Percentiles rank a stretch among this genome's conserved stretches.
phyloP scores from a whole-genome alignment of 1,284 basidiomycete species.

The Sporisorium sorghi region DNA sequence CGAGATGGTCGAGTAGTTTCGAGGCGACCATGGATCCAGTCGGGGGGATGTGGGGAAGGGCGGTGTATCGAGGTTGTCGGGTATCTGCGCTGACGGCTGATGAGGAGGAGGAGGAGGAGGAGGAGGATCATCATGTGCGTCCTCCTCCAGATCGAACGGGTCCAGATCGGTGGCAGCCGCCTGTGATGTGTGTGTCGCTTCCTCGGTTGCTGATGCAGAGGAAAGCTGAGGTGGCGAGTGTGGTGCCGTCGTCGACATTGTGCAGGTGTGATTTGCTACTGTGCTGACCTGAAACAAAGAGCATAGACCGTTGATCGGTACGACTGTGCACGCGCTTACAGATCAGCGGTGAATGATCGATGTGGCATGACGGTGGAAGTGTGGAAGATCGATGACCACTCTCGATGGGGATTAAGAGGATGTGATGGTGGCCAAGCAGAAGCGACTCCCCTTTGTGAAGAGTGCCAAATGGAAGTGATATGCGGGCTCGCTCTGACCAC shows the following conservation, averaged over 20 bases:
- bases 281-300: too few species aligned
- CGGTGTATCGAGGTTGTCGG: conserved; percentile 24
- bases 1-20: conserved; percentile 47
- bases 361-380: conserved; percentile 1
- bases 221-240: background rate
- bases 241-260: conserved; percentile 14
- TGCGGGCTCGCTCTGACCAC: background rate
- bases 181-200: background rate
- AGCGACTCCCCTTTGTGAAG: background rate
- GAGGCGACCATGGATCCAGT: conserved; percentile 43
- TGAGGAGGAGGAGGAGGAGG: background rate
- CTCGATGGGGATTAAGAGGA: background rate
- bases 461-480: background rate
- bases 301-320: background rate
- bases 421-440: background rate
- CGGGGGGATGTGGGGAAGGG: conserved; percentile 41
- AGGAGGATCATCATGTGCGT: background rate
- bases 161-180: background rate
- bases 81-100: background rate
- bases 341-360: background rate
- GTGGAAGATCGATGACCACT: background rate
- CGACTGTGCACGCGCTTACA: conserved; percentile 6
- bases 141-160: conserved; percentile 9
- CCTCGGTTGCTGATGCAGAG: background rate
- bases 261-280: background rate